Evolutionary conservation across 2,329 filamentous ascomycete species (phyloP).

Genomic region (Didymella pomorum): DNA sequence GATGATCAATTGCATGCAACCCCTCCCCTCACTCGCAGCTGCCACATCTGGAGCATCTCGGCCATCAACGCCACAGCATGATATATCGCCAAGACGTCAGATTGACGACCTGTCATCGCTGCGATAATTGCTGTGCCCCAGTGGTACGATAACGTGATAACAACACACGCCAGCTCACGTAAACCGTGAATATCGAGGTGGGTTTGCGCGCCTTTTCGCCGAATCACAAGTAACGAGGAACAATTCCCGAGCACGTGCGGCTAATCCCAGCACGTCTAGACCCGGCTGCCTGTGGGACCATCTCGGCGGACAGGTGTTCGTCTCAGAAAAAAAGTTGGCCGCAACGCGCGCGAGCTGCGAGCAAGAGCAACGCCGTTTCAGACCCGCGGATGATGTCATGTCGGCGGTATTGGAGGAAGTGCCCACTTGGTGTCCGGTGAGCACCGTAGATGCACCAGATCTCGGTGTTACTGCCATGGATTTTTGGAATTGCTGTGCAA

Average conservation of each 20-base stretch:
- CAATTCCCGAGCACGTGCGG: neutral
- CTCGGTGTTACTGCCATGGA: constrained; percentile 7
- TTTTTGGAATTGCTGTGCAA: neutral
- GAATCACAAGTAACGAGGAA: neutral
- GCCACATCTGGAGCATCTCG: constrained; percentile 10
- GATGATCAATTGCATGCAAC: constrained; percentile 9
- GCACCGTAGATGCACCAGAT: neutral
- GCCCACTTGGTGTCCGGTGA: constrained; percentile 11
- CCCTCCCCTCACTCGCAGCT: constrained; percentile 11
- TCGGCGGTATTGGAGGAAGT: neutral
- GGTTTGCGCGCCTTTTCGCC: neutral
- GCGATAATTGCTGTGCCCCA: neutral
- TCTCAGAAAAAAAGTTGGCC: constrained; percentile 16
- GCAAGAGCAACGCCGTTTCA: neutral
- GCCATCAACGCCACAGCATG: neutral
- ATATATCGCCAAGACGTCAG: neutral
- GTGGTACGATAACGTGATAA: constrained; percentile 8
- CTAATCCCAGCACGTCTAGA: constrained; percentile 17
- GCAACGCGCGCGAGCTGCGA: neutral
- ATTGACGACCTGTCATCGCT: neutral
- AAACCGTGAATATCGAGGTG: neutral
- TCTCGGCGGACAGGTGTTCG: neutral
- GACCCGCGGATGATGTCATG: constrained; percentile 11
- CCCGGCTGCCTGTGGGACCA: constrained; percentile 2
- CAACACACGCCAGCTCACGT: constrained; percentile 3